Percentiles rank a stretch among this genome's conserved stretches.
phyloP scores from a whole-genome alignment of 2,329 filamentous ascomycete genomes.

The Cordyceps cateniannulata region DNA sequence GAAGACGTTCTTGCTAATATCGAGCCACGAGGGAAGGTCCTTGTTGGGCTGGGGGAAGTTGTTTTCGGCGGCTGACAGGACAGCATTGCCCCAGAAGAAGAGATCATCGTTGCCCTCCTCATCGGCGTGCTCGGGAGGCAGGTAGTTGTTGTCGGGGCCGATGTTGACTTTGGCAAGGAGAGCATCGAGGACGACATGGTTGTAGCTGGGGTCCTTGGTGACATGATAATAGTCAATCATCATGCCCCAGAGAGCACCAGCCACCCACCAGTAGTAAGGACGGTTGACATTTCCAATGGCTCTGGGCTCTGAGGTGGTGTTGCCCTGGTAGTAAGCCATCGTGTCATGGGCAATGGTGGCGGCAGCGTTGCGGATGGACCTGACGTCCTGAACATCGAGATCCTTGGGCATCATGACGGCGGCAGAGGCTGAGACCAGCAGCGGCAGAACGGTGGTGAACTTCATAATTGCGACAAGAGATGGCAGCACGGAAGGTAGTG shows the following conservation, averaged over 20 bases:
- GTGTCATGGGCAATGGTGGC: slow-evolving; percentile 53
- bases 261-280: slow-evolving; percentile 66
- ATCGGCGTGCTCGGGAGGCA: slow-evolving; percentile 48
- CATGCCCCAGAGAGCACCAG: slow-evolving; percentile 58
- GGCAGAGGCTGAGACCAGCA: slow-evolving; percentile 17
- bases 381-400: slow-evolving; percentile 31
- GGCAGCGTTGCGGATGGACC: slow-evolving; percentile 55
- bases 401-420: slow-evolving; percentile 28
- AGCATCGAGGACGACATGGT: slow-evolving; percentile 51
- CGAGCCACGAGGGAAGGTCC: slow-evolving; percentile 49
- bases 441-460: slow-evolving; percentile 13
- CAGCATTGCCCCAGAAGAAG: slow-evolving; percentile 60
- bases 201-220: slow-evolving; percentile 57
- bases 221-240: slow-evolving; percentile 65
- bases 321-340: slow-evolving; percentile 60
- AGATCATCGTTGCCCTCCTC: slow-evolving; percentile 64
- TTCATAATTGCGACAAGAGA: slow-evolving; percentile 17
- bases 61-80: slow-evolving; percentile 57
- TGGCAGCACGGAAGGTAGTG: not conserved
- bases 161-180: slow-evolving; percentile 49
- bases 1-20: slow-evolving; percentile 61
- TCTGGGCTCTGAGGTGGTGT: slow-evolving; percentile 31
- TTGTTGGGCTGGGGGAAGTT: slow-evolving; percentile 49
- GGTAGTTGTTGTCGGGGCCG: slow-evolving; percentile 53
- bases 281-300: slow-evolving; percentile 56